phyloP scores from a whole-genome alignment of 192 early-diverging fungal species.

The Kickxella alabastrina region DNA sequence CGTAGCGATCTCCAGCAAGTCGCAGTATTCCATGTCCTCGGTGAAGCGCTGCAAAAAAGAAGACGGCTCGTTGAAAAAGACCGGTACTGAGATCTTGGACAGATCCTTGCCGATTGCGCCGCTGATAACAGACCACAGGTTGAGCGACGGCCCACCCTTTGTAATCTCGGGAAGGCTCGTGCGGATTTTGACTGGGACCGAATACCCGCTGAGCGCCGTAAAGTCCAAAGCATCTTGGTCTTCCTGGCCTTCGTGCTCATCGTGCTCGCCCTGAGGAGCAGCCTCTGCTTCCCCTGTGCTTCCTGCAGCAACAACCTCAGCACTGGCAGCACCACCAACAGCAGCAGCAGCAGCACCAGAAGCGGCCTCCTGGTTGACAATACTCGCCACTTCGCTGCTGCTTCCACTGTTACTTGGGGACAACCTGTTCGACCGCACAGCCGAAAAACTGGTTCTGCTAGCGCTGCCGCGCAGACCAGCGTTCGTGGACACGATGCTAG shows the following conservation, averaged over 20 bases:
- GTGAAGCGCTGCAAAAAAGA: conserved; percentile 83
- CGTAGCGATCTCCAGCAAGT: conserved; percentile 72
- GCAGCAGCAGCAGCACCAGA: not conserved
- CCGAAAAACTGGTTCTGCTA: conserved; percentile 1
- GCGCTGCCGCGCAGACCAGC: conserved; percentile 10
- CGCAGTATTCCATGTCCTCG: conserved; percentile 83
- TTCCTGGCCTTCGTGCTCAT: not conserved
- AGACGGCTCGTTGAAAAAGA: conserved; percentile 87
- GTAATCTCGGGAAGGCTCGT: conserved; percentile 50
- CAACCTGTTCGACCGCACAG: conserved; percentile 27
- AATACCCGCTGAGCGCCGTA: conserved; percentile 43
- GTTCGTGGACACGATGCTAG: conserved; percentile 25
- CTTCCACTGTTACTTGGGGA: conserved; percentile 14
- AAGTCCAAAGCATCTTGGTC: conserved; percentile 10
- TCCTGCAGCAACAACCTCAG: not conserved
- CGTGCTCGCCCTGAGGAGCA: not conserved
- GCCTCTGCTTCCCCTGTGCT: too few species aligned
- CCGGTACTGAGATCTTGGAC: conserved; percentile 78
- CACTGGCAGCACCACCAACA: not conserved
- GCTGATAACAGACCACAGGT: conserved; percentile 84
- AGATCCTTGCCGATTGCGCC: conserved; percentile 85
- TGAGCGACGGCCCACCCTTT: conserved; percentile 60
- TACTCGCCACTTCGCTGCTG: conserved; percentile 4
- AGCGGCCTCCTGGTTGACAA: conserved; percentile 1
- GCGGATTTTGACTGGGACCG: conserved; percentile 25